phyloP scores from a whole-genome alignment of 2,329 filamentous ascomycete species.

The Epichloe sp. region DNA sequence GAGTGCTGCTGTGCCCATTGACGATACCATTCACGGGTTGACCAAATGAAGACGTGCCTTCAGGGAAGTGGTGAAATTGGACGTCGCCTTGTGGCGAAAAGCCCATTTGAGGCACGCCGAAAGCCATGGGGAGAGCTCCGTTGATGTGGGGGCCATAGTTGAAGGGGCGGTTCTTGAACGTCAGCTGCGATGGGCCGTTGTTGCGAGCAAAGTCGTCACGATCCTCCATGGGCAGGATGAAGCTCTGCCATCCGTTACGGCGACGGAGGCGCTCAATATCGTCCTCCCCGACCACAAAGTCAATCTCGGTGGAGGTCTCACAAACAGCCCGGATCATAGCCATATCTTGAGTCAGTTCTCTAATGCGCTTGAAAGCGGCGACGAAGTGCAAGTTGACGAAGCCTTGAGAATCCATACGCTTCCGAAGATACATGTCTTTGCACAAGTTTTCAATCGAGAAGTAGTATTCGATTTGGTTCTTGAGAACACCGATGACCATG shows the following conservation, averaged over 20 bases:
- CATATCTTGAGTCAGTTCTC: constrained; percentile 39
- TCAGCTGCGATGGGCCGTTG: constrained; percentile 42
- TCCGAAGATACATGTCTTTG: constrained; percentile 81
- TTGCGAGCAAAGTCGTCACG: constrained; percentile 63
- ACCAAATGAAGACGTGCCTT: constrained; percentile 18
- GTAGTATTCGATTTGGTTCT: constrained; percentile 68
- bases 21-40: constrained; percentile 22
- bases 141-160: constrained; percentile 18
- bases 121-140: constrained; percentile 19
- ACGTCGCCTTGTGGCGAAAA: constrained; percentile 16
- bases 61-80: constrained; percentile 19
- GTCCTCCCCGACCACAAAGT: constrained; percentile 64
- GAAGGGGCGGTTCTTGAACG: constrained; percentile 22
- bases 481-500: constrained; percentile 28
- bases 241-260: constrained; percentile 65
- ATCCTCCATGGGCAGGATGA: constrained; percentile 58
- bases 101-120: constrained; percentile 16
- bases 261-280: constrained; percentile 66
- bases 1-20: constrained; percentile 16
- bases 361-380: constrained; percentile 67
- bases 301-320: constrained; percentile 56
- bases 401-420: constrained; percentile 89
- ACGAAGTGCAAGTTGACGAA: constrained; percentile 75
- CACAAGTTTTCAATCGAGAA: constrained; percentile 92
- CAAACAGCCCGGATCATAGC: constrained; percentile 65